Evolutionary conservation across 2,329 filamentous ascomycete species (phyloP).

Genomic region (Ophiostoma australiae): DNA sequence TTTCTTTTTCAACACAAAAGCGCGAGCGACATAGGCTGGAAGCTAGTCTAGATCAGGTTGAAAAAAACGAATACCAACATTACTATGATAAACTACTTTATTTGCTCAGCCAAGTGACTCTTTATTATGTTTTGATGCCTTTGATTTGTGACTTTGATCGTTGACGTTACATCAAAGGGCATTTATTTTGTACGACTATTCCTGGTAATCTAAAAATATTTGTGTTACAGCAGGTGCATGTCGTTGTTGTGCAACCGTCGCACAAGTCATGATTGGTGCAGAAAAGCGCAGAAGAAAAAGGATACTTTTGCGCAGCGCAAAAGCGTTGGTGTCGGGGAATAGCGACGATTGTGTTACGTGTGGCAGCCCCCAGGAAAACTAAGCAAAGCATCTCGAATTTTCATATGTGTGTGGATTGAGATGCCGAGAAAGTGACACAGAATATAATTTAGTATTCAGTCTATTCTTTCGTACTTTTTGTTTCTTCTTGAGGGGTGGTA

Average conservation of each 20-base stretch:
- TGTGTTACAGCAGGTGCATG: neutral
- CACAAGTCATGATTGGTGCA: neutral
- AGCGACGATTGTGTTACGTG: neutral
- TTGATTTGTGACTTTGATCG: neutral
- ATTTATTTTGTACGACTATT: neutral
- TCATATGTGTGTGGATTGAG: neutral
- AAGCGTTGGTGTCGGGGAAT: neutral
- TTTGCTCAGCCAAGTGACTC: neutral
- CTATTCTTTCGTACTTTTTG: neutral
- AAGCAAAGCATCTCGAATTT: neutral
- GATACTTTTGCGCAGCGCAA: neutral
- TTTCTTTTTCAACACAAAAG: neutral
- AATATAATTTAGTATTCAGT: neutral
- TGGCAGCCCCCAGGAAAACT: neutral
- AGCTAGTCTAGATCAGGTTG: neutral
- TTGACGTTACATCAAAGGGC: neutral
- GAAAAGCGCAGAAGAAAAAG: neutral
- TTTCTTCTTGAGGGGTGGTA: no score
- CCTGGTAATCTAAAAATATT: neutral
- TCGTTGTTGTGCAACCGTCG: neutral
- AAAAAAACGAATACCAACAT: constrained; percentile 9
- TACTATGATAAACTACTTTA: neutral
- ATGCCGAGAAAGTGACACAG: neutral
- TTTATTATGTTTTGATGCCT: neutral
- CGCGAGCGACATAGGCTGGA: neutral